Conservation (phyloP, 2,329 filamentous ascomycete species). For the Cadophora sp. region DNA sequence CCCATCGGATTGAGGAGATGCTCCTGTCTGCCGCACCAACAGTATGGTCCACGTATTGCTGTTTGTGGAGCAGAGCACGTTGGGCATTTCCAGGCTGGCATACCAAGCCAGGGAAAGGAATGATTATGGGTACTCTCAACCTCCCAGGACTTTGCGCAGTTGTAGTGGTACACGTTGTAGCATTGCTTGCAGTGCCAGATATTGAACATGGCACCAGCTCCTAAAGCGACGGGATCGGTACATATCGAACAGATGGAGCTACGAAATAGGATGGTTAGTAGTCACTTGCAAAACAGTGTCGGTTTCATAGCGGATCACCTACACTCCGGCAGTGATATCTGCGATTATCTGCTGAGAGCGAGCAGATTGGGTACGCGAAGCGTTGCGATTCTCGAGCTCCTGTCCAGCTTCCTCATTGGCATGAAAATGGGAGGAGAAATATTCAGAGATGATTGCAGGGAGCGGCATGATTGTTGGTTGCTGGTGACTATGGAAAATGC, state of each 20-base stretch:
- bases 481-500: neutral
- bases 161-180: constrained; percentile 27
- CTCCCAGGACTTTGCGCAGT: constrained; percentile 21
- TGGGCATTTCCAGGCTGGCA: constrained; percentile 27
- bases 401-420: neutral
- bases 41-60: neutral
- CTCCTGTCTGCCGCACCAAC: constrained; percentile 24
- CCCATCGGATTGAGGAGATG: neutral
- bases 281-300: neutral
- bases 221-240: constrained; percentile 12
- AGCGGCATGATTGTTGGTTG: neutral
- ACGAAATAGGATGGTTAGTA: neutral
- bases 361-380: neutral
- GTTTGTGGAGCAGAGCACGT: neutral
- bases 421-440: neutral
- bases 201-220: neutral
- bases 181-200: constrained; percentile 33
- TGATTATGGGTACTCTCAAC: neutral
- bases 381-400: constrained; percentile 6
- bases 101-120: neutral
- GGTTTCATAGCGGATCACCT: neutral
- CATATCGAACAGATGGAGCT: constrained; percentile 27
- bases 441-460: neutral
- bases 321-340: constrained; percentile 27
- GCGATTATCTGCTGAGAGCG: constrained; percentile 20